Conservation (phyloP, 2,329 filamentous ascomycete species). For the Beauveria medogensis region DNA sequence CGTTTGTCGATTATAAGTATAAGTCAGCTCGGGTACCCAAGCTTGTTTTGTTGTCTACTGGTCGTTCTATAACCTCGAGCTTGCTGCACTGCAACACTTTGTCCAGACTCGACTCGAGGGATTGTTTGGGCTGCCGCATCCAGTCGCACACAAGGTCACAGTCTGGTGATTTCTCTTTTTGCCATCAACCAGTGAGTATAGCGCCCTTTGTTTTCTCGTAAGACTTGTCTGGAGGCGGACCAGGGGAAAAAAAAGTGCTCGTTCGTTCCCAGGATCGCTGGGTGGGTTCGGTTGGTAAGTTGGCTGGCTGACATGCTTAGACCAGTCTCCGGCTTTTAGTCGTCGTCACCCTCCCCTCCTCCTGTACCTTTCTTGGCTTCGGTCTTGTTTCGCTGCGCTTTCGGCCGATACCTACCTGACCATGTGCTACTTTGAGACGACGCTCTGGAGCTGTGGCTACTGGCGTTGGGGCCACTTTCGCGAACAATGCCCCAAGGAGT, state of each 20-base stretch:
- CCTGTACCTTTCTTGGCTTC: constrained; percentile 7
- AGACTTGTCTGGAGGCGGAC: neutral
- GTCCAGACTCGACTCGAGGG: constrained; percentile 1
- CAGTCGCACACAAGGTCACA: neutral
- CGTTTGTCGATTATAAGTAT: constrained; percentile 25
- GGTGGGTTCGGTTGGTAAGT: constrained; percentile 11
- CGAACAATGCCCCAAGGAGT: constrained; percentile 88
- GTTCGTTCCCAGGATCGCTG: constrained; percentile 6
- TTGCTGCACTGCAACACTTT: neutral
- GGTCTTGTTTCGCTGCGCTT: constrained; percentile 9
- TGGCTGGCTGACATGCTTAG: constrained; percentile 11
- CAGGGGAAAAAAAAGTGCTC: neutral
- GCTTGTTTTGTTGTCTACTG: neutral
- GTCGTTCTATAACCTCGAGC: neutral
- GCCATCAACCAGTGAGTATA: constrained; percentile 1
- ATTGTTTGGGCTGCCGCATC: neutral
- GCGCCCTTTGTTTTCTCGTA: neutral
- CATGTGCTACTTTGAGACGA: constrained; percentile 97
- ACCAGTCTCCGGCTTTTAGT: constrained; percentile 9
- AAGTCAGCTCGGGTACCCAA: constrained; percentile 29
- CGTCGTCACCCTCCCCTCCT: neutral
- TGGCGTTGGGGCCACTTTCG: constrained; percentile 94
- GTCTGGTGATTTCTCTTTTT: neutral
- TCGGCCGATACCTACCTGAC: constrained; percentile 20
- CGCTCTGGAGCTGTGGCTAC: constrained; percentile 75